A percentile compares a stretch with the other conserved stretches of the same genome.
phyloP scores from a whole-genome alignment of 257 asterid species.

The Ocimum tenuiflorum region DNA sequence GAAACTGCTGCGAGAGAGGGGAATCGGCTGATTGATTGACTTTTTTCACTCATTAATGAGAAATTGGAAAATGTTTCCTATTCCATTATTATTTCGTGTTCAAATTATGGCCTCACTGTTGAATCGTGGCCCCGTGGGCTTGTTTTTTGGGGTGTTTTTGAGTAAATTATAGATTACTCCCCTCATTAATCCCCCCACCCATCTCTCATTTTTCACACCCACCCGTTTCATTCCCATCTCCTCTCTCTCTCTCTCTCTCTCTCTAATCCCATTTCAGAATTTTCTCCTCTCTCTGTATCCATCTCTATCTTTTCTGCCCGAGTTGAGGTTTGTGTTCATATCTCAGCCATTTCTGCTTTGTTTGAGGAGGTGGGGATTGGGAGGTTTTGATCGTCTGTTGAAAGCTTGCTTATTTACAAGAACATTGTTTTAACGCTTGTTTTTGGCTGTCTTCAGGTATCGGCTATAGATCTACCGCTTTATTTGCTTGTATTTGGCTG shows the following conservation, averaged over 20 bases:
- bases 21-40: slow-evolving; percentile 21
- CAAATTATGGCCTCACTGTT: slow-evolving; percentile 9
- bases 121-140: slow-evolving; percentile 30
- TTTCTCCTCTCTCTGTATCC: slow-evolving; percentile 10
- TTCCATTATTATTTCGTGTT: not conserved
- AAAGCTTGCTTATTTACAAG: slow-evolving; percentile 15
- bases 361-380: slow-evolving; percentile 5
- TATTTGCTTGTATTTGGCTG: slow-evolving; percentile 43
- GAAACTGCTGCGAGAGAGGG: slow-evolving; percentile 6
- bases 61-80: slow-evolving; percentile 8
- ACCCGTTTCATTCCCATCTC: slow-evolving; percentile 34
- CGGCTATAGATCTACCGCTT: slow-evolving; percentile 53
- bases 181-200: slow-evolving; percentile 42
- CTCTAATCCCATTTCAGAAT: not conserved
- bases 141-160: slow-evolving; percentile 30
- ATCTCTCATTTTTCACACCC: slow-evolving; percentile 33
- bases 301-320: slow-evolving; percentile 8
- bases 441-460: slow-evolving; percentile 48
- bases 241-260: not conserved
- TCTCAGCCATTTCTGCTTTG: slow-evolving; percentile 14
- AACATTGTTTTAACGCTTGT: slow-evolving; percentile 20
- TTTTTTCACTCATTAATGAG: slow-evolving; percentile 17
- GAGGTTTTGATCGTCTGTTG: slow-evolving; percentile 14
- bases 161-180: slow-evolving; percentile 35
- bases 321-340: slow-evolving; percentile 32